Conservation (phyloP, 345 rosid species). For the Salix exigua region DNA sequence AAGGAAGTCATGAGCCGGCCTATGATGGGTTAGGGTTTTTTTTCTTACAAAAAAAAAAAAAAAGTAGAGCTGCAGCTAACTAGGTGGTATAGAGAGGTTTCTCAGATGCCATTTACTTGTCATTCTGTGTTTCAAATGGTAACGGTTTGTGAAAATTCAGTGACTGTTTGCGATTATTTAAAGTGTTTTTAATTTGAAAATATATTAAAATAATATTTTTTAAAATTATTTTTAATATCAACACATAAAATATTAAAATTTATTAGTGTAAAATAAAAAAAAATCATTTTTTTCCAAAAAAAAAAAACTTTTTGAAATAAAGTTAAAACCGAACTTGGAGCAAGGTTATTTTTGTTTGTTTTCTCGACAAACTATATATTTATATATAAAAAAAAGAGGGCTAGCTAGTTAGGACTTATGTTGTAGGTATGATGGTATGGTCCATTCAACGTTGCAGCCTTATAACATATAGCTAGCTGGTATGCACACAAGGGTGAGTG, state of each 20-base stretch:
- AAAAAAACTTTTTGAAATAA: no score
- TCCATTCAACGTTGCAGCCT: constrained; percentile 15
- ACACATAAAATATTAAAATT: no score
- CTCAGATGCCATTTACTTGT: constrained; percentile 36
- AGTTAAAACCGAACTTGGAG: no score
- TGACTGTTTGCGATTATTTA: no score
- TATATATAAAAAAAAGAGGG: neutral
- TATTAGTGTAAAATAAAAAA: no score
- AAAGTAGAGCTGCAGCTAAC: neutral
- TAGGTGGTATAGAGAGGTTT: neutral
- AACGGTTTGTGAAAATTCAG: constrained; percentile 46
- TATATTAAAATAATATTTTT: no score
- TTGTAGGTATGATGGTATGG: constrained; percentile 6
- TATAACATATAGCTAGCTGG: constrained; percentile 4
- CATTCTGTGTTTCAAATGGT: constrained; percentile 41
- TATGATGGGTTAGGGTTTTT: constrained; percentile 32
- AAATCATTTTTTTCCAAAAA: no score
- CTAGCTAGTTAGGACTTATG: neutral
- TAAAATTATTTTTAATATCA: no score
- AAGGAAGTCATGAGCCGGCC: constrained; percentile 53
- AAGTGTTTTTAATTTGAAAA: no score
- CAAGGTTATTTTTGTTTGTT: neutral
- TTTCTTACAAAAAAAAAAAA: no score
- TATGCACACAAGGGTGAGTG: neutral
- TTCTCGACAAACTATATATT: neutral